A percentile compares a stretch with the other conserved stretches of the same genome.
Conservation (phyloP, 176 grass and related monocot genomes). For the Juncus effusus region DNA sequence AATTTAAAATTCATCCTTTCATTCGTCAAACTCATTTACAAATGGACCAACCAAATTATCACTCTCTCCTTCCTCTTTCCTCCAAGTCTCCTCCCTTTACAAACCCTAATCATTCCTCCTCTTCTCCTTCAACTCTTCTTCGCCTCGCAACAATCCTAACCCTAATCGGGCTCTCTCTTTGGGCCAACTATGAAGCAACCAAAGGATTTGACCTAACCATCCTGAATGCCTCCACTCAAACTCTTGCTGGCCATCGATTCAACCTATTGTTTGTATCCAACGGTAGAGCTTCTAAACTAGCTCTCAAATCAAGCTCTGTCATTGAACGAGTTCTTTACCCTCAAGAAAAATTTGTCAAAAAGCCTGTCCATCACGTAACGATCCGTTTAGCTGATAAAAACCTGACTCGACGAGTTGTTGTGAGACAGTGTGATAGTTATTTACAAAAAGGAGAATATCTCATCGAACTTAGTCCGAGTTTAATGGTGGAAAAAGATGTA, state of each 20-base stretch:
- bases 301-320: conserved; percentile 17
- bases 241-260: conserved; percentile 13
- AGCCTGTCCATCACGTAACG: conserved; percentile 44
- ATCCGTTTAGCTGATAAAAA: conserved; percentile 35
- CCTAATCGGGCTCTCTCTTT: conserved; percentile 23
- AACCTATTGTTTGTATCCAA: conserved; percentile 32
- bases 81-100: neutral
- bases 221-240: neutral
- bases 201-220: conserved; percentile 30
- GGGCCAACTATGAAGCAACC: conserved; percentile 42
- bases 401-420: conserved; percentile 25
- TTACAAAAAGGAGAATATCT: conserved; percentile 29
- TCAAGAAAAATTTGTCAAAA: conserved; percentile 9
- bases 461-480: conserved; percentile 37
- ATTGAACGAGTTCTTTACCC: conserved; percentile 23
- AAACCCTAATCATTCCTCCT: conserved; percentile 10
- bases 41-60: conserved; percentile 10
- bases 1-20: conserved; percentile 8
- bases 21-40: conserved; percentile 5
- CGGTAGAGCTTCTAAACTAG: conserved; percentile 10
- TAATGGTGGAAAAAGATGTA: conserved; percentile 24
- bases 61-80: conserved; percentile 12
- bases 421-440: neutral
- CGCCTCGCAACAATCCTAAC: conserved; percentile 17
- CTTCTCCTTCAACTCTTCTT: neutral